A percentile compares a stretch with the other conserved stretches of the same genome.
Evolutionary conservation across 768 basidiomycete genomes (phyloP).

Genomic region (Podaxis sp.): DNA sequence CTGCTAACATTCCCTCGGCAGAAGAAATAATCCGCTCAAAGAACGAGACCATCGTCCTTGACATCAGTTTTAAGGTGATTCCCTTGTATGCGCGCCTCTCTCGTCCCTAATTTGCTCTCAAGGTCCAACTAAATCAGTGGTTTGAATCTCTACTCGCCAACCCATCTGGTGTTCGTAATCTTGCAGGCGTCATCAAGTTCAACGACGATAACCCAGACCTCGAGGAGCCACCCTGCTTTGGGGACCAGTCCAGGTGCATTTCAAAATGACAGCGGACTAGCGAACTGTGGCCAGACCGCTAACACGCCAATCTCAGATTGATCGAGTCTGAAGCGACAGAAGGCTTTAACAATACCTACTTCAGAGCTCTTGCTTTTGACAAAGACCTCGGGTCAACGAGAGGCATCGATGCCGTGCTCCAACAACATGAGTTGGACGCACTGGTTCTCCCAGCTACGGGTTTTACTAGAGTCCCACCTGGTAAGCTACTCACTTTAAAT

Average conservation of each 20-base stretch:
- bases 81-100: neutral
- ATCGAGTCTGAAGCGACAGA: constrained; percentile 38
- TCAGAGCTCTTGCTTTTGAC: constrained; percentile 43
- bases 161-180: constrained; percentile 53
- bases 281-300: neutral
- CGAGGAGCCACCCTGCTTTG: constrained; percentile 43
- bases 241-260: constrained; percentile 37
- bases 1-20: constrained; percentile 58
- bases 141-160: constrained; percentile 46
- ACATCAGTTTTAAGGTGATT: constrained; percentile 57
- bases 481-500: constrained; percentile 20
- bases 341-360: constrained; percentile 43
- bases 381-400: constrained; percentile 46
- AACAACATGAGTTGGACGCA: constrained; percentile 48
- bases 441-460: constrained; percentile 47
- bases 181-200: constrained; percentile 62
- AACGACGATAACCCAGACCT: constrained; percentile 50
- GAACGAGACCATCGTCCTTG: constrained; percentile 56
- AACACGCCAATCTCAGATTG: constrained; percentile 26
- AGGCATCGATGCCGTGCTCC: constrained; percentile 55
- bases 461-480: constrained; percentile 38
- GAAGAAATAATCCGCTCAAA: constrained; percentile 46
- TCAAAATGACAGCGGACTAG: neutral
- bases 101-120: neutral
- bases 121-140: constrained; percentile 57